Evolutionary conservation across 306 rosid genomes (phyloP).

Genomic region (Vigna nakashimae): DNA sequence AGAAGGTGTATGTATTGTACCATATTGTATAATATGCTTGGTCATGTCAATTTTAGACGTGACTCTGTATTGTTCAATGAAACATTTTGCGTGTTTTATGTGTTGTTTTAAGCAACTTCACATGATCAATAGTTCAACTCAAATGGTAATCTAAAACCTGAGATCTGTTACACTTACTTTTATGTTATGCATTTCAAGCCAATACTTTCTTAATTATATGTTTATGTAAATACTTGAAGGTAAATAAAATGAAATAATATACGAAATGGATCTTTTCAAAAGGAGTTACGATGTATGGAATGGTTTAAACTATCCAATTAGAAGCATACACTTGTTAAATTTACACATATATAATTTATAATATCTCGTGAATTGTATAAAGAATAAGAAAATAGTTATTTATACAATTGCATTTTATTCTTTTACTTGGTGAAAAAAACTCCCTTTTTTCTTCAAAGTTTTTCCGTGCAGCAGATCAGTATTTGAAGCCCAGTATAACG

Average conservation of each 20-base stretch:
- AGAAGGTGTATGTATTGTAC: neutral
- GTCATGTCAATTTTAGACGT: neutral
- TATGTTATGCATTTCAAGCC: neutral
- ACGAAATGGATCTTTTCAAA: too few species aligned
- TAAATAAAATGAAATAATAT: too few species aligned
- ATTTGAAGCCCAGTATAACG: neutral
- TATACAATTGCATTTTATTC: neutral
- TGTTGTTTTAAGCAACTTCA: neutral
- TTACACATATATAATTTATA: too few species aligned
- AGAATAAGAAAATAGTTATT: too few species aligned
- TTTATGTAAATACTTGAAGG: too few species aligned
- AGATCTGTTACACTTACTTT: neutral
- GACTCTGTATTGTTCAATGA: slow-evolving; percentile 3
- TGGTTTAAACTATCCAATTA: too few species aligned
- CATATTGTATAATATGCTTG: neutral
- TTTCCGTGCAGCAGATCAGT: neutral
- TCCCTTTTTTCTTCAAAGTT: neutral
- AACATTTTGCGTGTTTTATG: neutral
- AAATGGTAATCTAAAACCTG: neutral
- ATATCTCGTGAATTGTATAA: too few species aligned
- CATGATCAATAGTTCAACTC: neutral
- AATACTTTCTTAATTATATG: too few species aligned
- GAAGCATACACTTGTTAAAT: neutral
- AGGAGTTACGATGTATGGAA: neutral
- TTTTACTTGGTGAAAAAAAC: neutral